phyloP scores from a whole-genome alignment of 1,284 basidiomycete genomes.

The Cutaneotrichosporon mucoides region DNA sequence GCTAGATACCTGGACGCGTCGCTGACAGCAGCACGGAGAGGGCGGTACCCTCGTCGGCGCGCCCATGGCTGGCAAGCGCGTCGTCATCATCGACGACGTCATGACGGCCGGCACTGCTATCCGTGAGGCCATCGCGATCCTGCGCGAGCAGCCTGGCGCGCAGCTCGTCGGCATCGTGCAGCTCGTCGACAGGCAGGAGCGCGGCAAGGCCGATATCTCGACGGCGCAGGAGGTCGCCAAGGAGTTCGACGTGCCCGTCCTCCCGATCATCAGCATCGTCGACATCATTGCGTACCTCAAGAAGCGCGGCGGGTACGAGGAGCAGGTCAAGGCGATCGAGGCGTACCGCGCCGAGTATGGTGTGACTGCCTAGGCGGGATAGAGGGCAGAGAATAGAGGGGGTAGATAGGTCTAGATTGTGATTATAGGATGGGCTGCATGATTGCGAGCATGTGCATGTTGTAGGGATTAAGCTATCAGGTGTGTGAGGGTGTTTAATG shows the following conservation, averaged over 20 bases:
- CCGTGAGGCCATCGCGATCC: constrained; percentile 70
- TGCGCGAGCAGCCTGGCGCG: constrained; percentile 61
- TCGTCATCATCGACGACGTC: constrained; percentile 92
- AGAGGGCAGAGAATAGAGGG: no score
- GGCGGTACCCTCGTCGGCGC: constrained; percentile 91
- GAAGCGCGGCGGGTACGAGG: constrained; percentile 57
- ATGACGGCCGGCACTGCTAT: constrained; percentile 93
- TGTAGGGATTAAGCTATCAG: no score
- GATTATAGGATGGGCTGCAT: no score
- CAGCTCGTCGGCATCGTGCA: constrained; percentile 87
- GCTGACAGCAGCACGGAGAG: constrained; percentile 67
- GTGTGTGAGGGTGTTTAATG: no score
- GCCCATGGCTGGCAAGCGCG: constrained; percentile 72
- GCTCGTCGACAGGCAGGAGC: constrained; percentile 85
- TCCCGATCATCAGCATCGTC: constrained; percentile 73
- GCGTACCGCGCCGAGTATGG: constrained; percentile 79
- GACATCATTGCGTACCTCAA: constrained; percentile 84
- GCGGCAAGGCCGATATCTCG: constrained; percentile 60
- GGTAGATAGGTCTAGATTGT: no score
- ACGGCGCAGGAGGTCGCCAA: constrained; percentile 81
- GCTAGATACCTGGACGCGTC: no score
- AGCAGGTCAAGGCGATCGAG: constrained; percentile 71
- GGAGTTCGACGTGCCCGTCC: constrained; percentile 63
- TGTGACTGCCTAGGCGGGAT: constrained; percentile 28
- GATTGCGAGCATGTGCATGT: no score